Percentiles rank a stretch among this genome's conserved stretches.
phyloP scores from a whole-genome alignment of 257 asterid species.

The Solanum ahanhuiri region DNA sequence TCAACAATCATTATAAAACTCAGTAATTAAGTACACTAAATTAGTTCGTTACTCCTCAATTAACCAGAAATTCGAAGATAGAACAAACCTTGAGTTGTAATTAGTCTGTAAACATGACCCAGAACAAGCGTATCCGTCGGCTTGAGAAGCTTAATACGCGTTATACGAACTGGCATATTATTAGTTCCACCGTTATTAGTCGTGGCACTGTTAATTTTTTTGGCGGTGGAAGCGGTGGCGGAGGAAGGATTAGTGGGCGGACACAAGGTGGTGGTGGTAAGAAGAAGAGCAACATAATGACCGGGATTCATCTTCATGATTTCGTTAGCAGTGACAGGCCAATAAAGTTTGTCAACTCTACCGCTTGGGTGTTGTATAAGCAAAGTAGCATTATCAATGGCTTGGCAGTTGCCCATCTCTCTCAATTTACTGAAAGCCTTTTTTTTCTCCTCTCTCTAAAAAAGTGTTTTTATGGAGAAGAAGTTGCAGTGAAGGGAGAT shows the following conservation, averaged over 20 bases:
- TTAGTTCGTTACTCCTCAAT: neutral
- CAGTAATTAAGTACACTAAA: neutral
- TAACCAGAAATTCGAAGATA: neutral
- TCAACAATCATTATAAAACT: neutral
- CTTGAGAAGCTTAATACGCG: conserved; percentile 74
- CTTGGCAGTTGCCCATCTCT: conserved; percentile 90
- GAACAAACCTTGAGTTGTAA: conserved; percentile 52
- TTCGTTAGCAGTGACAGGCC: conserved; percentile 48
- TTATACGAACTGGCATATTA: conserved; percentile 46
- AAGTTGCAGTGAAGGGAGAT: conserved; percentile 2
- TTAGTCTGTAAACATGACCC: conserved; percentile 81
- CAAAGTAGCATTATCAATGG: conserved; percentile 70
- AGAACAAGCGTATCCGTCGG: conserved; percentile 67
- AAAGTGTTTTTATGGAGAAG: neutral
- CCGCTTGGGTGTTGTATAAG: conserved; percentile 70
- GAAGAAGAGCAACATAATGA: conserved; percentile 83
- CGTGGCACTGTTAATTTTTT: neutral
- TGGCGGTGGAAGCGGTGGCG: conserved; percentile 6
- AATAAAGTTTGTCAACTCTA: conserved; percentile 47
- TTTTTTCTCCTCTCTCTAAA: neutral
- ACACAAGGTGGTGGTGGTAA: conserved; percentile 64
- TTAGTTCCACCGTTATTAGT: neutral
- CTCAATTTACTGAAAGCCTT: neutral
- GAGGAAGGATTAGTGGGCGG: conserved; percentile 25
- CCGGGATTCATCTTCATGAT: conserved; percentile 84